phyloP scores from a whole-genome alignment of 768 basidiomycete species.

The Sarcodon aspratus region DNA sequence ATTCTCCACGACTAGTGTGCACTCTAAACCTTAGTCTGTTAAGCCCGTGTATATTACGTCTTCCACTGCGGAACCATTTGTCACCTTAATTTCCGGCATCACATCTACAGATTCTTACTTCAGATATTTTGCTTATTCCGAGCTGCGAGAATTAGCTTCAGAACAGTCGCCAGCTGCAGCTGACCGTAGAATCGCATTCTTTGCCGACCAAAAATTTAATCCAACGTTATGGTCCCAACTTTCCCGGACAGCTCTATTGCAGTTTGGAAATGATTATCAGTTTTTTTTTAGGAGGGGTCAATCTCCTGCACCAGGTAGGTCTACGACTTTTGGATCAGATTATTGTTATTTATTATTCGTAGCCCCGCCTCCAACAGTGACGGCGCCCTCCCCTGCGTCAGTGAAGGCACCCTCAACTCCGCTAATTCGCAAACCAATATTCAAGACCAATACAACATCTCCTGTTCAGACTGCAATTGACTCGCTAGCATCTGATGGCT shows the following conservation, averaged over 20 bases:
- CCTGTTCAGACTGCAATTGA: slow-evolving; percentile 43
- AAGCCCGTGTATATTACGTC: slow-evolving; percentile 38
- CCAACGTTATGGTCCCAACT: slow-evolving; percentile 56
- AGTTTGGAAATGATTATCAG: slow-evolving; percentile 63
- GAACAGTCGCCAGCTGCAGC: slow-evolving; percentile 28
- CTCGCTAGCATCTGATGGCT: slow-evolving; percentile 46
- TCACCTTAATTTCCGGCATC: slow-evolving; percentile 52
- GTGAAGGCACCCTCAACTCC: slow-evolving; percentile 23
- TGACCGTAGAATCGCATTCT: slow-evolving; percentile 41
- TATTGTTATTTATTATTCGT: slow-evolving; percentile 14
- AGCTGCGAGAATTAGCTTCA: slow-evolving; percentile 42
- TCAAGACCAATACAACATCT: slow-evolving; percentile 31
- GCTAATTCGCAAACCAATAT: slow-evolving; percentile 29
- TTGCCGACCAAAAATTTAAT: slow-evolving; percentile 56
- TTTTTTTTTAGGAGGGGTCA: slow-evolving; percentile 48
- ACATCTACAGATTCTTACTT: slow-evolving; percentile 39
- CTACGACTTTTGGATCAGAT: slow-evolving; percentile 1
- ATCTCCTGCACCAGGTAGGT: slow-evolving; percentile 17
- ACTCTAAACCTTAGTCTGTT: neutral
- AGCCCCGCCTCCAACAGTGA: slow-evolving; percentile 11
- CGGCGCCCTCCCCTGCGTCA: slow-evolving; percentile 4
- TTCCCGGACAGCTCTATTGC: slow-evolving; percentile 43
- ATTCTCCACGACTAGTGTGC: neutral
- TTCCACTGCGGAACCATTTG: slow-evolving; percentile 37
- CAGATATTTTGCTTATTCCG: slow-evolving; percentile 56